Percentiles rank a stretch among this genome's conserved stretches.
phyloP scores from a whole-genome alignment of 371 early-diverging fungal genomes.

The Mycotypha africana region DNA sequence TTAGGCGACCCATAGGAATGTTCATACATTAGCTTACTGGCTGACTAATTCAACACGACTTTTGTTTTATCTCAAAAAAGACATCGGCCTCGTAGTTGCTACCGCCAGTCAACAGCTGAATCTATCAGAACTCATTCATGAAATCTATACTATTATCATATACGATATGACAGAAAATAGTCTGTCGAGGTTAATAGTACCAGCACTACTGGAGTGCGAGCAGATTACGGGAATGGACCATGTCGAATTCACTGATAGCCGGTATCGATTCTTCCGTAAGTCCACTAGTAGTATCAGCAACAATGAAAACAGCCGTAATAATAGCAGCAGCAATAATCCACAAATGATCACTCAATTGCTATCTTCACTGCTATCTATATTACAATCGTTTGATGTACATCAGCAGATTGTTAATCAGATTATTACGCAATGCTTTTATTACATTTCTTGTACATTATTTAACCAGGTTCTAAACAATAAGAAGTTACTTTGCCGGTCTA shows the following conservation, averaged over 20 bases:
- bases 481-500: constrained; percentile 71
- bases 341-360: constrained; percentile 57
- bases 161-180: constrained; percentile 45
- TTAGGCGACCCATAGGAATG: constrained; percentile 20
- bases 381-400: constrained; percentile 62
- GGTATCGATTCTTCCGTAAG: constrained; percentile 48
- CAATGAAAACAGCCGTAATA: background rate
- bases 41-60: constrained; percentile 73
- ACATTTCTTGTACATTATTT: constrained; percentile 71
- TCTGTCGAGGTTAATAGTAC: constrained; percentile 52
- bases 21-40: constrained; percentile 62
- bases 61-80: constrained; percentile 77
- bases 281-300: no score
- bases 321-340: no score
- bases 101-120: constrained; percentile 58
- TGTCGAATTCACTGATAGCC: constrained; percentile 58
- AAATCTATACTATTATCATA: constrained; percentile 59
- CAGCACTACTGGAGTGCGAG: constrained; percentile 68
- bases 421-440: constrained; percentile 70
- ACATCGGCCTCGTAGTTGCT: constrained; percentile 55
- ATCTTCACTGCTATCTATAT: constrained; percentile 52
- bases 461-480: constrained; percentile 77
- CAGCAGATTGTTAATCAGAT: constrained; percentile 60
- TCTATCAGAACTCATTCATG: constrained; percentile 68
- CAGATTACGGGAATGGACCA: constrained; percentile 63